phyloP scores from a whole-genome alignment of 1,139 yeast species.

The Hemisphaericaspora xylanilytica region DNA sequence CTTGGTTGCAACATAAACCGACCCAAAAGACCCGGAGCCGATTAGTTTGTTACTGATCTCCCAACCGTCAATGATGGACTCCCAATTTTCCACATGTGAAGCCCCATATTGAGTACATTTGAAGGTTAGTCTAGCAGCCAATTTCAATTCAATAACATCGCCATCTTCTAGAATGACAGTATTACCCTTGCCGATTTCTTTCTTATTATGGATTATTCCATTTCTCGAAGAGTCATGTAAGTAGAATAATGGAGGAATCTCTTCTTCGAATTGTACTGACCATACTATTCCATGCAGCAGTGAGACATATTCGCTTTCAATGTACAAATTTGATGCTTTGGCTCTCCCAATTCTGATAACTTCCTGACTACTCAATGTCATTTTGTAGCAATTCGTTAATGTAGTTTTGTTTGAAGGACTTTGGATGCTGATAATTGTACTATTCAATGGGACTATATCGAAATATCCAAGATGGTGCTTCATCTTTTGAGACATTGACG shows the following conservation, averaged over 20 bases:
- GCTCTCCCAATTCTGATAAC: conserved; percentile 18
- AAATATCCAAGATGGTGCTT: too few relatives aligned
- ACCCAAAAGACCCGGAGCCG: conserved; percentile 65
- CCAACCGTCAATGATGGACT: conserved; percentile 32
- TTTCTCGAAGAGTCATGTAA: conserved; percentile 54
- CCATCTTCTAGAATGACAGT: conserved; percentile 41
- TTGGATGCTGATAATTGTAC: not conserved
- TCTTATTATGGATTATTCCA: conserved; percentile 49
- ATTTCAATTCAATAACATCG: conserved; percentile 41
- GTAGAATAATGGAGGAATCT: conserved; percentile 48
- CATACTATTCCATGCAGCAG: conserved; percentile 47
- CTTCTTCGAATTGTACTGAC: conserved; percentile 50
- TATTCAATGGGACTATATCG: not conserved
- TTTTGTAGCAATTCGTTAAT: not conserved
- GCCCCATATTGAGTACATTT: conserved; percentile 8
- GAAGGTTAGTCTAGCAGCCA: conserved; percentile 23
- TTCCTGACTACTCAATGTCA: conserved; percentile 14
- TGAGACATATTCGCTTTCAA: conserved; percentile 28
- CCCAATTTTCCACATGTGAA: not conserved
- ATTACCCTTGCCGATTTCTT: conserved; percentile 26
- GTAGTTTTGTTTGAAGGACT: not conserved
- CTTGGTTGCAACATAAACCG: conserved; percentile 35
- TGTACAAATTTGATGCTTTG: conserved; percentile 10
- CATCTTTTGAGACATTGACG: too few relatives aligned
- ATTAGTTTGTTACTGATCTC: conserved; percentile 38